phyloP scores from a whole-genome alignment of 2,329 filamentous ascomycete species.

The Talaromyces sp. region DNA sequence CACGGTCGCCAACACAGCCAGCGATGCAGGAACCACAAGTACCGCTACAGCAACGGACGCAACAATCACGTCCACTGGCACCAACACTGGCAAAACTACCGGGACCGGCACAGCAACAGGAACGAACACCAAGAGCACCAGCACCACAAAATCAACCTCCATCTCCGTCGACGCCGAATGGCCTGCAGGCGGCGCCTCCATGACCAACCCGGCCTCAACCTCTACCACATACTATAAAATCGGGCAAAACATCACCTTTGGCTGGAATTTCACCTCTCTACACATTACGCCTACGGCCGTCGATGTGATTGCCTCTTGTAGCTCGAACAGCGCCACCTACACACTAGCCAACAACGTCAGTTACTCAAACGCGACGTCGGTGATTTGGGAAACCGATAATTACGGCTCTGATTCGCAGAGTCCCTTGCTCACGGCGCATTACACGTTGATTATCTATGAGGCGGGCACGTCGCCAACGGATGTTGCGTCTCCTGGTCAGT shows the following conservation, averaged over 20 bases:
- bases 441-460: constrained; percentile 63
- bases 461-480: constrained; percentile 51
- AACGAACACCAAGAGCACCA: neutral
- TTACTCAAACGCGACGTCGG: constrained; percentile 48
- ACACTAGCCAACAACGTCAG: constrained; percentile 60
- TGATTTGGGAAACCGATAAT: constrained; percentile 59
- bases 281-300: constrained; percentile 56
- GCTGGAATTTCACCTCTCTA: constrained; percentile 66
- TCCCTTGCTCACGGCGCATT: constrained; percentile 57
- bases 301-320: constrained; percentile 61
- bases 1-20: constrained; percentile 16
- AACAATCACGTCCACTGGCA: constrained; percentile 19
- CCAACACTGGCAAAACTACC: neutral
- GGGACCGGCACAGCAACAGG: neutral
- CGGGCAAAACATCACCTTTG: constrained; percentile 59
- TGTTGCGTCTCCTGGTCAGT: constrained; percentile 52
- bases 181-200: constrained; percentile 57
- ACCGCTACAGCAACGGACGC: constrained; percentile 14
- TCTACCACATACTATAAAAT: constrained; percentile 61
- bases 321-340: constrained; percentile 56
- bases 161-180: constrained; percentile 52
- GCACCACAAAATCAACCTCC: constrained; percentile 27
- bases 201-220: constrained; percentile 56
- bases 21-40: constrained; percentile 21
- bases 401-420: constrained; percentile 49